Evolutionary conservation across 2,329 filamentous ascomycete species (phyloP).

Genomic region (Rugonectria rugulosa): DNA sequence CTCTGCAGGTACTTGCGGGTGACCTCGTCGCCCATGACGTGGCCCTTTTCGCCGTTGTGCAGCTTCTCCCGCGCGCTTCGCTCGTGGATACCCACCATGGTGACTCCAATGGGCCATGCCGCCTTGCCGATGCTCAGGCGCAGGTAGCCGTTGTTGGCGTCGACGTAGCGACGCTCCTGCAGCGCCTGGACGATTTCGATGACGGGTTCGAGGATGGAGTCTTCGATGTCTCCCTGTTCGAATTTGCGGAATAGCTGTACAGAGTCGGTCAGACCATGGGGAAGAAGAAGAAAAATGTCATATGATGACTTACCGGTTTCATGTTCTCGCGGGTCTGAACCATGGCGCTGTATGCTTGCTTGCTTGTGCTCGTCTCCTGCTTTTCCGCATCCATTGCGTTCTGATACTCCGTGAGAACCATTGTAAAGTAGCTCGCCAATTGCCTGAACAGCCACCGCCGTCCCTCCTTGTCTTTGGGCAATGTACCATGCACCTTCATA

Average conservation of each 20-base stretch:
- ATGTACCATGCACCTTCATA: conserved; percentile 78
- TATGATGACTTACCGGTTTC: conserved; percentile 64
- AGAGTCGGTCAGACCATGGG: conserved; percentile 11
- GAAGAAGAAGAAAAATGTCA: fast-evolving
- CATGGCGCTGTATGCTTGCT: conserved; percentile 85
- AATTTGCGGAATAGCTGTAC: conserved; percentile 81
- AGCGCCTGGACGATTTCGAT: conserved; percentile 92
- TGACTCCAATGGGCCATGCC: conserved; percentile 98
- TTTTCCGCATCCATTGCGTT: conserved; percentile 73
- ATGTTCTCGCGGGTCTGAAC: conserved; percentile 87
- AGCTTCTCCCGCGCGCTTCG: conserved; percentile 94
- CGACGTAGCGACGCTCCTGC: conserved; percentile 90
- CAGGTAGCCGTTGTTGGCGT: conserved; percentile 95
- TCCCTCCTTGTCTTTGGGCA: conserved; percentile 70
- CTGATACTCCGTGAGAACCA: conserved; percentile 92
- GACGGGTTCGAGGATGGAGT: conserved; percentile 80
- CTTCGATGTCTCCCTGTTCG: conserved; percentile 80
- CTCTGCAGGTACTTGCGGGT: conserved; percentile 97
- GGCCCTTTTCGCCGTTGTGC: conserved; percentile 85
- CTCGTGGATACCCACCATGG: conserved; percentile 99
- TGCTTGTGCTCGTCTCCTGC: conserved; percentile 76
- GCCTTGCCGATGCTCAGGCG: conserved; percentile 93
- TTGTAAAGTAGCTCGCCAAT: conserved; percentile 92
- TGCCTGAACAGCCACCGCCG: conserved; percentile 82
- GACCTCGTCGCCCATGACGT: conserved; percentile 96